A percentile compares a stretch with the other conserved stretches of the same genome.
Conservation (phyloP, 2,329 filamentous ascomycete species). For the Massarina eburnea region DNA sequence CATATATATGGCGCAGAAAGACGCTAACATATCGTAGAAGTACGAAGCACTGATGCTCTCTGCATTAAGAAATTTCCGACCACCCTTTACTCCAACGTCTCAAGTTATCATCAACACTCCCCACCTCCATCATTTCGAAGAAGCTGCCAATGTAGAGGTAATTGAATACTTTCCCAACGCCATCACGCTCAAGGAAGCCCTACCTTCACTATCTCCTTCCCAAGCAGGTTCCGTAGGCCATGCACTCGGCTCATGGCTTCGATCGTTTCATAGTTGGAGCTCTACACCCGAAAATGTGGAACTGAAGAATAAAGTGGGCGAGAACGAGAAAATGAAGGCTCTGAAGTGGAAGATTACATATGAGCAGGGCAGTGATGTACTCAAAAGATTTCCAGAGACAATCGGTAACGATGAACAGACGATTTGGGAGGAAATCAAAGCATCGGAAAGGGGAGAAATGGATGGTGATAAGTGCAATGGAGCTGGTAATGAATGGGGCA, state of each 20-base stretch:
- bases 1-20: not conserved
- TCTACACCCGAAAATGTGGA: not conserved
- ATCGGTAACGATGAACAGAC: not conserved
- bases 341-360: constrained; percentile 9
- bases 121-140: constrained; percentile 2
- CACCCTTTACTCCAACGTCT: not conserved
- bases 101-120: not conserved
- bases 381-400: constrained; percentile 4
- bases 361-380: not conserved
- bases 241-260: constrained; percentile 7
- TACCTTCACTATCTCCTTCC: not conserved
- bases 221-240: constrained; percentile 1
- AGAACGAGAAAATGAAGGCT: constrained; percentile 4
- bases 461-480: not conserved
- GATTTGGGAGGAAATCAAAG: constrained; percentile 4
- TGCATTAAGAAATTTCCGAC: not conserved
- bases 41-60: constrained; percentile 7
- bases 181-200: not conserved
- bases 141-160: not conserved
- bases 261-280: constrained; percentile 6
- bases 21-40: not conserved
- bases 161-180: constrained; percentile 4
- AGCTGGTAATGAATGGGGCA: not conserved
- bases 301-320: not conserved
- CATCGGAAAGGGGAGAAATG: not conserved